A percentile compares a stretch with the other conserved stretches of the same genome.
Conservation (phyloP, 331 rosid species). For the Acacia concinna region DNA sequence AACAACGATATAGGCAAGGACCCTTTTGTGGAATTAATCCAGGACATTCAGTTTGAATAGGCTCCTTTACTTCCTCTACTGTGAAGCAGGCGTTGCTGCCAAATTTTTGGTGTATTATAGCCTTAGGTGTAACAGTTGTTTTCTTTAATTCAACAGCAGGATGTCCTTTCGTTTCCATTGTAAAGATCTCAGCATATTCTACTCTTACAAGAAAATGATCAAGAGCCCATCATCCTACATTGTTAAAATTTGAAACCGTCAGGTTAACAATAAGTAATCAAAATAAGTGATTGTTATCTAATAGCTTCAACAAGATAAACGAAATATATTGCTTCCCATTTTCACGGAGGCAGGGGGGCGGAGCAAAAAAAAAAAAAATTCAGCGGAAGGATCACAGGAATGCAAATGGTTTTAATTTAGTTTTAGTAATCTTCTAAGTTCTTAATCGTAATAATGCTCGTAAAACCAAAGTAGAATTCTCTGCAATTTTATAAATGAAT, state of each 20-base stretch:
- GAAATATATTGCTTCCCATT: background rate
- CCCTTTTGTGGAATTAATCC: constrained; percentile 62
- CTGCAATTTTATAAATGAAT: background rate
- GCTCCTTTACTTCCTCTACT: constrained; percentile 73
- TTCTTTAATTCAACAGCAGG: constrained; percentile 35
- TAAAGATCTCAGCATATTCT: constrained; percentile 23
- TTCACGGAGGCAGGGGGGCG: too few relatives aligned
- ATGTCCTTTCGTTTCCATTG: constrained; percentile 53
- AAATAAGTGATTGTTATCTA: background rate
- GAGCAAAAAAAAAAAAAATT: background rate
- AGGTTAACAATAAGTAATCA: background rate
- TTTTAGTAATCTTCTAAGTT: background rate
- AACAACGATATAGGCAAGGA: constrained; percentile 72
- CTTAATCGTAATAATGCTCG: background rate
- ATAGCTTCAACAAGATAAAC: background rate
- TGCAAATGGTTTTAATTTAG: constrained; percentile 5
- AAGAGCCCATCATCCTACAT: background rate
- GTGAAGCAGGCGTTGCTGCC: constrained; percentile 57
- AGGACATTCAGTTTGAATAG: constrained; percentile 61
- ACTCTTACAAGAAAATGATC: constrained; percentile 22
- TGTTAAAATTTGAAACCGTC: background rate
- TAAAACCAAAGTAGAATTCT: background rate
- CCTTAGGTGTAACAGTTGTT: constrained; percentile 59
- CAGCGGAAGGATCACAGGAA: background rate
- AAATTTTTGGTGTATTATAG: constrained; percentile 66